Evolutionary conservation across 345 rosid genomes (phyloP), one percentile per base, ranked within the genome.

Genomic region (Psidium guajava): DNA sequence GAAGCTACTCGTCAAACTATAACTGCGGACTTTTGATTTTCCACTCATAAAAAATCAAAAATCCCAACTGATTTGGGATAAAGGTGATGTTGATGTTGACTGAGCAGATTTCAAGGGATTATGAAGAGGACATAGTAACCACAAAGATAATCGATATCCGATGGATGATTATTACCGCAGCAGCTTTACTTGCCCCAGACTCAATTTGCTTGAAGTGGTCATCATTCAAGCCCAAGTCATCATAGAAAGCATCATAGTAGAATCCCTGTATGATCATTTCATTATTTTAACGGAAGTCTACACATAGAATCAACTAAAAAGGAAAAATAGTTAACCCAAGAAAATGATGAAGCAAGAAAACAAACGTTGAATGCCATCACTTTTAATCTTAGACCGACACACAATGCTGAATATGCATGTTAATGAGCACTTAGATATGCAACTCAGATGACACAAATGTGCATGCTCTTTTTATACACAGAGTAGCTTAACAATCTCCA

Each of bases 221-320:
- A n/a, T 94, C 99, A 69, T 93, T 98, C 89, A 98, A 88, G 32
- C 98, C 95, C 90, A 95, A 88, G 13, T 94, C 98, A 51, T 95
- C 97, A 87, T 98, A 98, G 92, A 91, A 94, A 54, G 94, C 99
- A 91, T 98, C 99, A 90, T 98, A 98, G 89, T 94, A 98, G 90
- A 98, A 98, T 64, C 99, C 99, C 99, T 97, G 93, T 84, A 87
- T 84, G 15, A 85, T 56, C 74, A 89, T 85, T 77, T 82, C 9
- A 52, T n/a, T 54, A 11, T 69, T 32, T 69, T 69, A 69, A 18
- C 22, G 3, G 12, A 64, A 64, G 77, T 18, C 47, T 32, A 69
- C 32, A 32, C 53, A 81, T 44, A 52, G 87, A 53, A n/a, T 42
- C 81, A 36, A 44, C 83, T 50, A 61, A 40, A 82, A 53, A 32